Conservation (phyloP, 257 asterid genomes). For the Primulina huaijiensis region DNA sequence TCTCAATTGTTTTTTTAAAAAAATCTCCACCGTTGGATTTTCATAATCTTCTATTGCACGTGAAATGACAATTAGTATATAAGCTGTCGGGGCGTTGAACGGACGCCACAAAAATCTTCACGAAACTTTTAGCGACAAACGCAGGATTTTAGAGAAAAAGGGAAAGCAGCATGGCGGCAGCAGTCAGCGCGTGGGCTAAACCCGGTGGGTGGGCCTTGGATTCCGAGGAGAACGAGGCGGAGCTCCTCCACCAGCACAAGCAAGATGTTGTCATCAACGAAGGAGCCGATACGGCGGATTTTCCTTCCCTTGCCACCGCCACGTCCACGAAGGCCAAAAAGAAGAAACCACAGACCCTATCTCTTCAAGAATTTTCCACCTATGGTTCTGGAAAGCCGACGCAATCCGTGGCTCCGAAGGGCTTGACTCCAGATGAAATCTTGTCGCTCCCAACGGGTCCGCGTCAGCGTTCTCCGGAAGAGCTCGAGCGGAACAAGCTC, state of each 20-base stretch:
- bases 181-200: slow-evolving; percentile 76
- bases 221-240: slow-evolving; percentile 75
- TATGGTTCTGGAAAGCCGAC: slow-evolving; percentile 38
- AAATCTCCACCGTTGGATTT: neutral
- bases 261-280: slow-evolving; percentile 29
- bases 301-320: slow-evolving; percentile 62
- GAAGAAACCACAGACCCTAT: slow-evolving; percentile 58
- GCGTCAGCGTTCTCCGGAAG: slow-evolving; percentile 77
- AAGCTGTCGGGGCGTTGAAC: neutral
- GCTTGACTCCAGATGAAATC: slow-evolving; percentile 53
- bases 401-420: slow-evolving; percentile 25
- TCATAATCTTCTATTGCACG: no score
- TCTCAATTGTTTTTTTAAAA: no score
- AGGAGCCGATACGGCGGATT: slow-evolving; percentile 42
- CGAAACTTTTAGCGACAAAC: slow-evolving; percentile 41
- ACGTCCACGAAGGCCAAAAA: slow-evolving; percentile 65
- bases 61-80: no score
- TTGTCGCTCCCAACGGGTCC: slow-evolving; percentile 77
- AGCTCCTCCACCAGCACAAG: slow-evolving; percentile 47
- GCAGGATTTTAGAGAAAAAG: slow-evolving; percentile 17
- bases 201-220: slow-evolving; percentile 98
- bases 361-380: slow-evolving; percentile 56
- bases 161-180: slow-evolving; percentile 72
- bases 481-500: slow-evolving; percentile 55
- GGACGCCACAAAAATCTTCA: slow-evolving; percentile 34